These are phyloP conservation scores for Microdochium nivale DNA, from an alignment of 2,329 filamentous ascomycete genomes.

Conservation along the genomic window DNA sequence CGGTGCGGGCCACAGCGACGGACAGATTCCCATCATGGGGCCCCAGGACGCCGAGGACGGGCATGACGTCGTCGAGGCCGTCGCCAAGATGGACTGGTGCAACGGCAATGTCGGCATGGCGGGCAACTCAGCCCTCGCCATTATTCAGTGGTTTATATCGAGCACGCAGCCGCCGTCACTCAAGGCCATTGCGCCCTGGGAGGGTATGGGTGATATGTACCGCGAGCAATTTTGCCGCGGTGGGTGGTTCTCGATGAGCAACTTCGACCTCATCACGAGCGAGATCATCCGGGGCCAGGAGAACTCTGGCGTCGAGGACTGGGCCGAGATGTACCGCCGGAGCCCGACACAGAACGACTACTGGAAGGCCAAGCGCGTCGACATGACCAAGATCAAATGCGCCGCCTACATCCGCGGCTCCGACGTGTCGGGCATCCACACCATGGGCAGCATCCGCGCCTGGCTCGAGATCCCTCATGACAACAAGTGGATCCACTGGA, in stretches of 20 bases:
- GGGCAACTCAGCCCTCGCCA: conserved; percentile 15
- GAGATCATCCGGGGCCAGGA: conserved; percentile 22
- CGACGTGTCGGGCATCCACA: conserved; percentile 22
- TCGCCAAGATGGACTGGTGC: conserved; percentile 14
- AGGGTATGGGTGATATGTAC: conserved; percentile 12
- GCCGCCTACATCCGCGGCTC: conserved; percentile 25
- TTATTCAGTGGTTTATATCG: conserved; percentile 15
- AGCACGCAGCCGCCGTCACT: conserved; percentile 7
- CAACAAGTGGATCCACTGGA: conserved; percentile 33
- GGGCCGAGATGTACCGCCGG: conserved; percentile 25
- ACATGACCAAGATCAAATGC: conserved; percentile 23
- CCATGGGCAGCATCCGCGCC: conserved; percentile 25
- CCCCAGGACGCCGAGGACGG: conserved; percentile 14
- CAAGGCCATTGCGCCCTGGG: conserved; percentile 10
- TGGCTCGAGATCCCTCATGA: conserved; percentile 25
- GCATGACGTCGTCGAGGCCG: conserved; percentile 14
- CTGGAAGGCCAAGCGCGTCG: conserved; percentile 27
- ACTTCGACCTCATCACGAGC: conserved; percentile 31
- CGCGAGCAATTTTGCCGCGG: conserved; percentile 15
- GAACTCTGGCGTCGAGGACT: conserved; percentile 26
- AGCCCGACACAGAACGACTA: conserved; percentile 6
- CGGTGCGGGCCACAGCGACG: conserved; percentile 12
- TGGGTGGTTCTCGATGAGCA: conserved; percentile 24
- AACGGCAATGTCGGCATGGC: conserved; percentile 12
- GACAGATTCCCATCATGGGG: conserved; percentile 11